These are phyloP conservation scores for Scolecobasidium constrictum DNA, from an alignment of 2,329 filamentous ascomycete genomes.

Conservation along the genomic window DNA sequence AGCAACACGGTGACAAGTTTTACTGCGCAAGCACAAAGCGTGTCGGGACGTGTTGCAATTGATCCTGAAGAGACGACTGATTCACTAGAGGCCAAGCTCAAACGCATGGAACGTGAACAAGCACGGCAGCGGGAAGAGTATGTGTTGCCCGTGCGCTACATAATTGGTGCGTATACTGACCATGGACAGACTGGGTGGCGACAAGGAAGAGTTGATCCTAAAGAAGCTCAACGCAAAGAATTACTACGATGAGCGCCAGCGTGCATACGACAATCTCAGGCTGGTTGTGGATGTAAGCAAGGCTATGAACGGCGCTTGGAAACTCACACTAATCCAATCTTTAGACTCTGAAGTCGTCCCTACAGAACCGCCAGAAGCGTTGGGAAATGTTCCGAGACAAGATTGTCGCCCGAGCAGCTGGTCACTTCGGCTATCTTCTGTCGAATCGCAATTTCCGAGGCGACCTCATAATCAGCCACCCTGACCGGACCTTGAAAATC, in stretches of 20 bases:
- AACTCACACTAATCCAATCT: slow-evolving; percentile 7
- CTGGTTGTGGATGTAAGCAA: too few species aligned
- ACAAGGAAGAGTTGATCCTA: neutral
- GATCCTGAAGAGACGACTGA: slow-evolving; percentile 21
- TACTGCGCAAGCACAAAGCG: slow-evolving; percentile 4
- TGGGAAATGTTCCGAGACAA: slow-evolving; percentile 74
- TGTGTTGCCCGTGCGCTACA: too few species aligned
- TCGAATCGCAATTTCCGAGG: slow-evolving; percentile 85
- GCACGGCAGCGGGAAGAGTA: slow-evolving; percentile 18
- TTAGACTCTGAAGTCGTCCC: slow-evolving; percentile 46
- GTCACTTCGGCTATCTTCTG: slow-evolving; percentile 79
- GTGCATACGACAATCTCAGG: too few species aligned
- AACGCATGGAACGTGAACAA: slow-evolving; percentile 16
- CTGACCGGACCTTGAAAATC: slow-evolving; percentile 62
- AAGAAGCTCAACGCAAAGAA: neutral
- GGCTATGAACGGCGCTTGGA: slow-evolving; percentile 14
- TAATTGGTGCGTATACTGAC: neutral
- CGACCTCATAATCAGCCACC: slow-evolving; percentile 67
- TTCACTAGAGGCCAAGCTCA: slow-evolving; percentile 20
- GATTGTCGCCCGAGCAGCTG: slow-evolving; percentile 77
- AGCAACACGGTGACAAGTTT: slow-evolving; percentile 15
- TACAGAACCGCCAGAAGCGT: slow-evolving; percentile 58
- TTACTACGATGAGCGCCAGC: neutral
- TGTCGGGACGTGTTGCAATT: slow-evolving; percentile 18
- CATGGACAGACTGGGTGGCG: neutral